Evolutionary conservation across 1,284 basidiomycete genomes (phyloP), one percentile per base, ranked within the genome.

Genomic region (Anthracocystis panici-leucophaei): DNA sequence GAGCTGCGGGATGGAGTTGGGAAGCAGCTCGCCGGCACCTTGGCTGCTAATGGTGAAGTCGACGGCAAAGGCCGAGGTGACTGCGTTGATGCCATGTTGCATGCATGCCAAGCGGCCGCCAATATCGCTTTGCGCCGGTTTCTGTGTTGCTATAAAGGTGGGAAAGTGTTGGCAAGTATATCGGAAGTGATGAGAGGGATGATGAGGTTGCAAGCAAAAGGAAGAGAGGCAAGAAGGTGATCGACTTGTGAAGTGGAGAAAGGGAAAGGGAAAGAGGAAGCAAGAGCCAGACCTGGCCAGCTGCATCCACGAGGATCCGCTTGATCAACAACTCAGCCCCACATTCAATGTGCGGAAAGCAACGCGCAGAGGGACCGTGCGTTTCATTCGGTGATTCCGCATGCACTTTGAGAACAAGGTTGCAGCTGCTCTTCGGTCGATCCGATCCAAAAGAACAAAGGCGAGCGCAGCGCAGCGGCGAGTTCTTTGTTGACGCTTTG

Each of bases 1-100:
- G 44, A 41, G 27, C 20, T 33, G 21, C 55, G 59, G 20, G 65
- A 67, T 8, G 65, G 42, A 16, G 65, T 62, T 11, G 65, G 65
- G 25, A 61, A 67, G 55, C 65, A 67, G 7, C 49, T 31, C 1
- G 48, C 38, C n/a, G 35, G 51, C n/a, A 16, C 21, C 14, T 27
- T 40, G 16, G n/a, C 18, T 3, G 48, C 44, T 3, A 45, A 44
- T 18, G 40, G 10, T 20, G 38, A 10, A 14, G 21, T 14, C 23
- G 27, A 40, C 23, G 53, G 18, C 16, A 33, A 21, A 25, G 62
- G 10, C 12, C n/a, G 18, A 25, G 16, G 9, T 0, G 56, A 7
- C 7, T 23, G 33, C 14, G 12, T 11, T 3, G 56, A 9, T 27
- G 40, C 14, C 54, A 56, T 46, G 20, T 35, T 38, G 31, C 31